These are phyloP conservation scores for Backusella morwellensis DNA, from an alignment of 192 early-diverging fungal genomes.

Conservation along the genomic window DNA sequence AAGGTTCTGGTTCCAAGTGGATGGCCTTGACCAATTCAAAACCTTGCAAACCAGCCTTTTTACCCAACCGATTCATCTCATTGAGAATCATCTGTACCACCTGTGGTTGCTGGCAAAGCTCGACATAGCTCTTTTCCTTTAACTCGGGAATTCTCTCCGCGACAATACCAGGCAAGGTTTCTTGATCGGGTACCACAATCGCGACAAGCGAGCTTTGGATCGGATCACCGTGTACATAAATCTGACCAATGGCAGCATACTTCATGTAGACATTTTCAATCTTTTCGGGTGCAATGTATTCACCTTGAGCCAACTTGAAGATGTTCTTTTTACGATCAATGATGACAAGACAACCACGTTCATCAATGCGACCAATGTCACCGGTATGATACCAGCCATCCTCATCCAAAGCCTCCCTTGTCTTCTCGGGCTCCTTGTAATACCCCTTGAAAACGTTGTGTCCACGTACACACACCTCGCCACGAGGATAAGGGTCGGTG, in stretches of 20 bases:
- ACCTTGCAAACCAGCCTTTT: conserved; percentile 40
- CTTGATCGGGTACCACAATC: conserved; percentile 53
- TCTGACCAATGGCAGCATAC: conserved; percentile 45
- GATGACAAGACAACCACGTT: conserved; percentile 66
- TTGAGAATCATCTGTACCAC: conserved; percentile 51
- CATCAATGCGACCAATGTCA: conserved; percentile 24
- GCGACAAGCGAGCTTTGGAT: conserved; percentile 48
- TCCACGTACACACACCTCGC: conserved; percentile 88
- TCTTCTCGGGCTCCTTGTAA: conserved; percentile 81
- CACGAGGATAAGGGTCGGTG: conserved; percentile 76
- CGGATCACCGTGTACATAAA: conserved; percentile 55
- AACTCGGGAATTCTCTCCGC: conserved; percentile 28
- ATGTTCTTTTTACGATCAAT: conserved; percentile 86
- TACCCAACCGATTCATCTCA: conserved; percentile 55
- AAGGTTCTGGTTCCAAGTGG: conserved; percentile 66
- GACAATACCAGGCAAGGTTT: conserved; percentile 44
- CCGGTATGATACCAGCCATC: conserved; percentile 93
- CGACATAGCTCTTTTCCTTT: conserved; percentile 36
- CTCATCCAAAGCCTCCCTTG: conserved; percentile 68
- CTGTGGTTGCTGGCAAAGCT: conserved; percentile 47
- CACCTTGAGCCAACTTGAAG: conserved; percentile 69
- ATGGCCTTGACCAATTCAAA: conserved; percentile 82
- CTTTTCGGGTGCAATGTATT: conserved; percentile 87
- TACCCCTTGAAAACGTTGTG: conserved; percentile 73
- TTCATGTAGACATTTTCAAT: conserved; percentile 66